Evolutionary conservation across 331 rosid genomes (phyloP).

Genomic region (Stylosanthes scabra): DNA sequence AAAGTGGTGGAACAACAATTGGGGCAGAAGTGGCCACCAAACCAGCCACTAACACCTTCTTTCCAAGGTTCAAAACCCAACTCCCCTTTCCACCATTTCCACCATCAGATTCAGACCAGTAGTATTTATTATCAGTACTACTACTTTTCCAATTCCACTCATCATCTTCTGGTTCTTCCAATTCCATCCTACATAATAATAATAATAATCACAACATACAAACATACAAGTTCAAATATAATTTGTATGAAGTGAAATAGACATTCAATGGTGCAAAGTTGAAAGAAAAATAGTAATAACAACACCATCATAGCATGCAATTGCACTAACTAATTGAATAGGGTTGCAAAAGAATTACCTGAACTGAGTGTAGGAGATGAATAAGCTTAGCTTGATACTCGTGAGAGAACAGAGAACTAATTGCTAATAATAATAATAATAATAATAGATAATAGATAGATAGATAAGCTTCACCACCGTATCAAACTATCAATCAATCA

Average conservation of each 20-base stretch:
- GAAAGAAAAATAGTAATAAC: not conserved
- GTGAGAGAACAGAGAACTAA: not conserved
- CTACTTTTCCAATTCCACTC: conserved; percentile 41
- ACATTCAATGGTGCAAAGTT: not conserved
- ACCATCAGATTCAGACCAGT: conserved; percentile 7
- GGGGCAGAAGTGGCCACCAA: conserved; percentile 68
- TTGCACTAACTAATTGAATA: not conserved
- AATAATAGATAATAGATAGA: too few species aligned
- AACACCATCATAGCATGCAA: not conserved
- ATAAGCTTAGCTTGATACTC: conserved; percentile 3
- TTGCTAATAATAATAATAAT: not conserved
- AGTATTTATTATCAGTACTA: conserved; percentile 6
- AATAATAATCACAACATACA: not conserved
- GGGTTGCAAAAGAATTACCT: conserved; percentile 25
- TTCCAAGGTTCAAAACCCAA: conserved; percentile 56
- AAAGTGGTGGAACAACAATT: conserved; percentile 70
- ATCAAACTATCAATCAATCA: not conserved
- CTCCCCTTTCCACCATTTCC: conserved; percentile 23
- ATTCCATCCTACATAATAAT: conserved; percentile 55
- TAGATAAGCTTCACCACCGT: too few species aligned
- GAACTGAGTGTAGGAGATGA: conserved; percentile 4
- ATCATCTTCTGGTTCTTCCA: conserved; percentile 53
- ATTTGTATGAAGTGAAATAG: too few species aligned
- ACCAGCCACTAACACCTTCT: conserved; percentile 59
- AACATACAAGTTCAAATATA: too few species aligned